Base-by-base conservation (phyloP, 805 yeast genomes). In the Pichia manshurica region DNA sequence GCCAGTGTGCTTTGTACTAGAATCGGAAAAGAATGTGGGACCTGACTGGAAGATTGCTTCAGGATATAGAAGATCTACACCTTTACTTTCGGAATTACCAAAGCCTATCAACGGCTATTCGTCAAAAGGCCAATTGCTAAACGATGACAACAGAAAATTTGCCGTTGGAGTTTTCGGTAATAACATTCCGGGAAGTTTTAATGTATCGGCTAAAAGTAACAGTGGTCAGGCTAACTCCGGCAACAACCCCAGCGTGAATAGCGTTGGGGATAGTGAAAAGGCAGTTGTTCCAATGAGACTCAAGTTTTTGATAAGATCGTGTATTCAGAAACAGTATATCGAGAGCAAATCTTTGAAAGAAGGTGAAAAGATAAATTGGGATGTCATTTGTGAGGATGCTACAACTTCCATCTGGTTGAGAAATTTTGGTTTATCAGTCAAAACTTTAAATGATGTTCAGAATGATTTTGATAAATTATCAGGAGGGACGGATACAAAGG, bases 381-480 rank as follows among this genome's bases (percentile, higher is more conserved):
- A 68, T 21, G 62, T 82, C 21, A 70, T 83, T 5, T 75, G 87
- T 5, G 91, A 84, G 59, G 87, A 82, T 54, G 58, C 71, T 2
- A 68, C 72, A 3, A 72, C 80, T 15, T 65, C 67, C 47, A 69
- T 74, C 38, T 74, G 86, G 87, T 67, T 77, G 42, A 62, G 65
- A 51, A 66, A 84, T 61, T 72, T 69, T 56, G 74, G 80, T n/a
- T 60, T 84, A 54, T 69, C 71, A 42, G 72, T 81, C 53, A 53
- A 79, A 62, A 68, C 73, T 54, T 64, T 81, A 48, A 71, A 72
- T 48, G 77, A 77, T 54, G 79, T 79, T 1, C 80, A 78, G 50
- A 62, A 66, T 0, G 41, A 59, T 62, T 41, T 68, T 65, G 48
- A 72, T 65, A 53, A 39, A 17, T 41, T 25, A 17, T 25, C 38